Base-by-base conservation (phyloP, 2,329 filamentous ascomycete species). In the Arthrinium phaeospermum region DNA sequence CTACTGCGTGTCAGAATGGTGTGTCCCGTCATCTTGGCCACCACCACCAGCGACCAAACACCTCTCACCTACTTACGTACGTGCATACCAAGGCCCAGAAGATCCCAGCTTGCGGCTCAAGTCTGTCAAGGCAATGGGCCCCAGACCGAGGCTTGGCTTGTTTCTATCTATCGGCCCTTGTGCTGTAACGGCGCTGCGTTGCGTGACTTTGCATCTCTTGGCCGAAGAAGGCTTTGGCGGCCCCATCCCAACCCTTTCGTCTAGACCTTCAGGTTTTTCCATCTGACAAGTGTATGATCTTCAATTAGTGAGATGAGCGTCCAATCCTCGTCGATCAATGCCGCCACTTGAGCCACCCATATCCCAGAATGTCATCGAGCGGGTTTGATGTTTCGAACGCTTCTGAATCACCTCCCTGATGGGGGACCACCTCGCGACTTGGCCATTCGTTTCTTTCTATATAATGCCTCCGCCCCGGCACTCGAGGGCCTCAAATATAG, bases 251-350 rank as follows among this genome's bases (percentile, higher is more conserved):
- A n/a, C 30, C 34, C 6, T 64, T 30, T 24, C 57, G 34, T 64
- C 57, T 64, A 64, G 57, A 64, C 57, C 34, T 64, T 41, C 57
- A 64, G 57, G 34, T 64, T 41, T 41, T 37, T 30, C 34, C 57
- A 41, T 64, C 34, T 64, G 57, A 64, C 57, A 64, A 64, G 57
- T 64, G 57, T 64, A 41, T 64, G 57, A 64, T 64, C 57, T 41
- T 41, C 57, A n/a, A 41, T 64, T 64, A 64, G 57, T 64, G 57
- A 64, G 57, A 64, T 64, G 57, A 61, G 57, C 34, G 57, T 37
- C 53, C 34, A 64, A 37, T 41, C 57, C 30, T 57, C 57, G 57
- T 41, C 57, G 57, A 64, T 64, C 57, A 64, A 64, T 64, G 57
- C 57, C 57, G 22, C 34, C 53, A 37, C 30, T 61, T 61, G 53